Conservation (phyloP, 2,329 filamentous ascomycete genomes). For the Aureobasidium leucospermi region DNA sequence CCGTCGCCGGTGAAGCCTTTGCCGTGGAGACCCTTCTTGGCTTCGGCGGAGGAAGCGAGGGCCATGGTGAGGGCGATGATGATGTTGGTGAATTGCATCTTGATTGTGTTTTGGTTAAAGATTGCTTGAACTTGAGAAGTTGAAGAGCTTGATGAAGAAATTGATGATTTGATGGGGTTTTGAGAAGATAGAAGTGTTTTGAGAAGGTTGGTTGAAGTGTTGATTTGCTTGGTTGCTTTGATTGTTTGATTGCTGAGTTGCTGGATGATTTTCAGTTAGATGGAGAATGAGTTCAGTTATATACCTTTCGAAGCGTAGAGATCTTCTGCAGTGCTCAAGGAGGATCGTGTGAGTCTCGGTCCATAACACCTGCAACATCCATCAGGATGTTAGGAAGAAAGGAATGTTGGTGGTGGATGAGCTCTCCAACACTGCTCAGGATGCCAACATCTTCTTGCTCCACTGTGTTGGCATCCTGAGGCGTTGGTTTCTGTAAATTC, state of each 20-base stretch:
- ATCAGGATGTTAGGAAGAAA: background rate
- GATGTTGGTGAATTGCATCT: background rate
- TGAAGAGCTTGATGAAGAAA: background rate
- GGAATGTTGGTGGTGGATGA: background rate
- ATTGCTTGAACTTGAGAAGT: too few relatives aligned
- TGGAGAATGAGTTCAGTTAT: too few relatives aligned
- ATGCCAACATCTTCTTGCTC: background rate
- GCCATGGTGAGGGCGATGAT: constrained; percentile 1
- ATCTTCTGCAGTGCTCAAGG: background rate
- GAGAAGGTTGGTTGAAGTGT: background rate
- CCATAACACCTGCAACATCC: background rate
- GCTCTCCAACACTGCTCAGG: background rate
- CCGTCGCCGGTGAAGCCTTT: constrained; percentile 7
- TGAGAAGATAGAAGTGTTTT: background rate
- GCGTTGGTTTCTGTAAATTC: too few relatives aligned
- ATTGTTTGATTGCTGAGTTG: background rate
- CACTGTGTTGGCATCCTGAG: too few relatives aligned
- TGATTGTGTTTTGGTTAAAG: background rate
- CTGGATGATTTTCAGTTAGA: background rate
- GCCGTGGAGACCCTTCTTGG: constrained; percentile 3
- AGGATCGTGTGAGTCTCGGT: background rate
- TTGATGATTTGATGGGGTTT: background rate
- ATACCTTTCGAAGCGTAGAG: too few relatives aligned
- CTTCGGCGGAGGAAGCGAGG: background rate
- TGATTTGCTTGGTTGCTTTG: background rate